Evolutionary conservation across 164 flowering plant species (phyloP).

Genomic region (Kalanchoe fedtschenkoi): DNA sequence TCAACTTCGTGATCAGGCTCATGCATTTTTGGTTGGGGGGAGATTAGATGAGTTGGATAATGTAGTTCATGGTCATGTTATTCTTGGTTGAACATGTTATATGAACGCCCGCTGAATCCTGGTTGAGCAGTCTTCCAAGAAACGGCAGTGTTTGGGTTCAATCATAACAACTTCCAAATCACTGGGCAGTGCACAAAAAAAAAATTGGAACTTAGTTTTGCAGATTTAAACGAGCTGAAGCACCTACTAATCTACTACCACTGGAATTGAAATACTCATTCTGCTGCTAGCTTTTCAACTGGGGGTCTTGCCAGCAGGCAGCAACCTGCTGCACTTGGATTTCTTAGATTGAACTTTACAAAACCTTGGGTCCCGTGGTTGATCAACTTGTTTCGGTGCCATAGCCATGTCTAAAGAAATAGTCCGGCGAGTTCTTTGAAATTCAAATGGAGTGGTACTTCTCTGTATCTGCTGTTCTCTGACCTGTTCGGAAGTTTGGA

Average conservation of each 20-base stretch:
- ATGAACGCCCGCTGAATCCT: not conserved
- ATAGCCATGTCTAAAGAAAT: too few relatives aligned
- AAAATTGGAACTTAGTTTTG: not conserved
- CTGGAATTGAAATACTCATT: not conserved
- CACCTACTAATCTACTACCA: not conserved
- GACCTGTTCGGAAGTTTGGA: too few relatives aligned
- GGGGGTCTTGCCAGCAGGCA: too few relatives aligned
- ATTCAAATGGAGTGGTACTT: too few relatives aligned
- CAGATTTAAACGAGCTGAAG: not conserved
- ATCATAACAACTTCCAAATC: not conserved
- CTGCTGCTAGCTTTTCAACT: too few relatives aligned
- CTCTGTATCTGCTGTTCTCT: too few relatives aligned
- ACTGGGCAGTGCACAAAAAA: not conserved
- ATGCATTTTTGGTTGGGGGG: conserved; percentile 14
- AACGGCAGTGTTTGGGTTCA: not conserved
- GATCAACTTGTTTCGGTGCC: too few relatives aligned
- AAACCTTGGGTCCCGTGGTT: too few relatives aligned
- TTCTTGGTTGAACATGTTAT: not conserved
- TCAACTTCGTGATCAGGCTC: conserved; percentile 12
- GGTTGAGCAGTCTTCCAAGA: not conserved
- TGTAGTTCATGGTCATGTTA: not conserved
- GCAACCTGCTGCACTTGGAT: too few relatives aligned
- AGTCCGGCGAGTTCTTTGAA: too few relatives aligned
- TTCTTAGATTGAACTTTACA: too few relatives aligned
- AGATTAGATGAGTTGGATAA: not conserved